phyloP scores from a whole-genome alignment of 176 grass and related monocot genomes.

The Paspalum vaginatum region DNA sequence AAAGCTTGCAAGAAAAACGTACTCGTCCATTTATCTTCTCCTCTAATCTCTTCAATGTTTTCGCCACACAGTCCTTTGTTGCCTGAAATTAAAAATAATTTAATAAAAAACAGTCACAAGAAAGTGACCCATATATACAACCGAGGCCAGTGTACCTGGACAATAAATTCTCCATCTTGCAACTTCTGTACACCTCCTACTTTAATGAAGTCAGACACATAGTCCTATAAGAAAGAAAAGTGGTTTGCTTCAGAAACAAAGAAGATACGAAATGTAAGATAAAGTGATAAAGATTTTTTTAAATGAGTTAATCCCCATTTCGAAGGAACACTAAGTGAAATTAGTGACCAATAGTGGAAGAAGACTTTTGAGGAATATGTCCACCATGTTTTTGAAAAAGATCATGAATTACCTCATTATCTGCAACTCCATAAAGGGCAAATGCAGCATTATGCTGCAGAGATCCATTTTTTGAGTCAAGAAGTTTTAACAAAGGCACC shows the following conservation, averaged over 20 bases:
- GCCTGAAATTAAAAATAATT: slow-evolving; percentile 58
- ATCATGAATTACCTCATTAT: slow-evolving; percentile 81
- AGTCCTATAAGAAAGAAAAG: slow-evolving; percentile 65
- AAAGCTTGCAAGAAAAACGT: slow-evolving; percentile 39
- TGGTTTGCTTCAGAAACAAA: slow-evolving; percentile 7
- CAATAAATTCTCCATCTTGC: slow-evolving; percentile 99
- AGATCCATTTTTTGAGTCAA: slow-evolving; percentile 99
- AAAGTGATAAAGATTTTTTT: slow-evolving; percentile 18
- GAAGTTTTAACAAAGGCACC: slow-evolving; percentile 95
- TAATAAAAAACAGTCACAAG: slow-evolving; percentile 22
- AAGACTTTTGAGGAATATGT: slow-evolving; percentile 18
- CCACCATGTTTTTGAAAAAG: slow-evolving; percentile 1
- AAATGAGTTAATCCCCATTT: slow-evolving; percentile 15
- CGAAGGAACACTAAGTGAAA: slow-evolving; percentile 1
- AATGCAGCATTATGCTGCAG: slow-evolving; percentile 99
- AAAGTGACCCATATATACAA: slow-evolving; percentile 17
- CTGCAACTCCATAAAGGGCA: slow-evolving; percentile 99
- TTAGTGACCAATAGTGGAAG: background rate
- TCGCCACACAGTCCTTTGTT: slow-evolving; percentile 99
- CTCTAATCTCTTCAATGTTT: slow-evolving; percentile 96
- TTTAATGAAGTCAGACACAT: slow-evolving; percentile 95
- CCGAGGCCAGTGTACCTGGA: slow-evolving; percentile 60
- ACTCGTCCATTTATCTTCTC: slow-evolving; percentile 98
- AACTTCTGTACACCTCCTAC: slow-evolving; percentile 96
- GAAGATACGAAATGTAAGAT: slow-evolving; percentile 35